These are phyloP conservation scores for Trichosporon inkin DNA, from an alignment of 1,284 basidiomycete genomes.

Conservation along the genomic window DNA sequence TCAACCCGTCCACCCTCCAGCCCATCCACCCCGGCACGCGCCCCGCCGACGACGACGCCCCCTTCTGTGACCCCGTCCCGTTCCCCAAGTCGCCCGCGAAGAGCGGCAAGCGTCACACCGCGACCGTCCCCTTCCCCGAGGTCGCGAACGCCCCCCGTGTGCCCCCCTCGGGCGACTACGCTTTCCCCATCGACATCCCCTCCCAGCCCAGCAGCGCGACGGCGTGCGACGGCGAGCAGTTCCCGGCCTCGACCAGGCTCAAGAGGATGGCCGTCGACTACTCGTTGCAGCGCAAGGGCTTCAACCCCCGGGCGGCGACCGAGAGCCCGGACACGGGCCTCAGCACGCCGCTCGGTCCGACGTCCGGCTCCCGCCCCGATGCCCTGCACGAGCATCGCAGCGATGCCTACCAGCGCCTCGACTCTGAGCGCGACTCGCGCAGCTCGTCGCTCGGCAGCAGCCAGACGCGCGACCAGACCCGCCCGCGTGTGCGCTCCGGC, in stretches of 20 bases:
- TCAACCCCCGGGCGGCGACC: background rate
- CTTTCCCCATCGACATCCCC: conserved; percentile 5
- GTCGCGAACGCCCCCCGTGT: background rate
- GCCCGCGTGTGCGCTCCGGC: background rate
- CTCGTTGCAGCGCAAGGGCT: conserved; percentile 3
- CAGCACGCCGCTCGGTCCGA: background rate
- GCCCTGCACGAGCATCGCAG: background rate
- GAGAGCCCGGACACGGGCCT: background rate
- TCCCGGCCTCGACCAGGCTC: background rate
- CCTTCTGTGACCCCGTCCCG: conserved; percentile 5
- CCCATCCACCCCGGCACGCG: conserved; percentile 12
- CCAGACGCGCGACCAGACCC: conserved; percentile 4
- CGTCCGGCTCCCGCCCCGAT: background rate
- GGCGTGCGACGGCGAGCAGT: background rate
- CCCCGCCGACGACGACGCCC: background rate
- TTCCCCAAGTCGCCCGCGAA: background rate
- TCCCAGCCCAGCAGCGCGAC: background rate
- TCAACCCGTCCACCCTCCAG: conserved; percentile 16
- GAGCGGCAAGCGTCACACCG: background rate
- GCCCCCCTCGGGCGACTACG: background rate
- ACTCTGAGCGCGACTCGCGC: conserved; percentile 5
- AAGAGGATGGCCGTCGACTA: conserved; percentile 8
- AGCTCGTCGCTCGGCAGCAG: conserved; percentile 13
- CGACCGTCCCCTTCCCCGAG: conserved; percentile 1
- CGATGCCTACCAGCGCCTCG: conserved; percentile 2